These are phyloP conservation scores for Candida multigemmis DNA, from an alignment of 805 yeast genomes.

Conservation along the genomic window DNA sequence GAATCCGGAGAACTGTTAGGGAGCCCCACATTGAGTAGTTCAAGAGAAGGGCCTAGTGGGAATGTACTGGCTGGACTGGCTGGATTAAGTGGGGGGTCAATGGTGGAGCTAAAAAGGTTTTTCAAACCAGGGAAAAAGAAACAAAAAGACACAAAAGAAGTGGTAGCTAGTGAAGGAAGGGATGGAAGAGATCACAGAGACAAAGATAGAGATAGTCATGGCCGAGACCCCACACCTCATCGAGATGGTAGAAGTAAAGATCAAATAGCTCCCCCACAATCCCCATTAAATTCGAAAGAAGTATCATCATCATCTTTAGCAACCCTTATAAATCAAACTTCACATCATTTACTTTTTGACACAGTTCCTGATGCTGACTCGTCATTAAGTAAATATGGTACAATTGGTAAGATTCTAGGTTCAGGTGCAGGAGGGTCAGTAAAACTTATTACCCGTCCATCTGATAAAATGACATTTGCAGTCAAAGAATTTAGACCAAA, in stretches of 20 bases:
- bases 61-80: too few species aligned
- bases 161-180: neutral
- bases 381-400: slow-evolving; percentile 71
- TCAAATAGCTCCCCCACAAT: slow-evolving; percentile 2
- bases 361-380: slow-evolving; percentile 26
- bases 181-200: neutral
- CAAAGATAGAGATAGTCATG: neutral
- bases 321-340: slow-evolving; percentile 26
- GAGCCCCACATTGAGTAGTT: slow-evolving; percentile 26
- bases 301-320: slow-evolving; percentile 29
- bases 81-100: too few species aligned
- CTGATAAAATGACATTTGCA: slow-evolving; percentile 72
- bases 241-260: slow-evolving; percentile 2
- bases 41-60: slow-evolving; percentile 14
- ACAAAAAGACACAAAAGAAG: slow-evolving; percentile 2
- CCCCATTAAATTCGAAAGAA: slow-evolving; percentile 13
- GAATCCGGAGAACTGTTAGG: slow-evolving; percentile 28
- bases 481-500: slow-evolving; percentile 86
- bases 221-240: slow-evolving; percentile 1
- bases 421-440: slow-evolving; percentile 96
- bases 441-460: slow-evolving; percentile 55
- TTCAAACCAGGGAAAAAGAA: slow-evolving; percentile 48
- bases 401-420: slow-evolving; percentile 79
- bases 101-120: slow-evolving; percentile 66
- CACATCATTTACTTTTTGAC: slow-evolving; percentile 26